Evolutionary conservation across 176 grass and related monocot genomes (phyloP).

Genomic region (Oryza punctata): DNA sequence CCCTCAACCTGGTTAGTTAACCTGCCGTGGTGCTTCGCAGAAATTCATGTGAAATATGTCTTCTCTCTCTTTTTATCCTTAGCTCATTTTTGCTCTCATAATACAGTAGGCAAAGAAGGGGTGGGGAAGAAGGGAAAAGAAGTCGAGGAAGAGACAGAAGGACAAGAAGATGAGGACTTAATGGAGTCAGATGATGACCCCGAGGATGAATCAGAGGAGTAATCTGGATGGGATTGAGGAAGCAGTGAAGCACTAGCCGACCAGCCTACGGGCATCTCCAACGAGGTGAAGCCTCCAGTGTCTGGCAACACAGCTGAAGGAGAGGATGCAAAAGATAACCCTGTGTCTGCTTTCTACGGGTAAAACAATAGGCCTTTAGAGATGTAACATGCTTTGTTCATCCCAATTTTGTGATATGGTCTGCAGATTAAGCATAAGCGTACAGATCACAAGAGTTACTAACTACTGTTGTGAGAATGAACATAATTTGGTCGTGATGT

Average conservation of each 20-base stretch:
- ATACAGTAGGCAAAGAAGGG: constrained; percentile 25
- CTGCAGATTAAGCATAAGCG: neutral
- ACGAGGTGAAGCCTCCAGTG: neutral
- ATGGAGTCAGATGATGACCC: constrained; percentile 12
- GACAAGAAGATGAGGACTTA: neutral
- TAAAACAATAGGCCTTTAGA: neutral
- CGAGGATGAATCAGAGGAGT: constrained; percentile 13
- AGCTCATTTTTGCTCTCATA: neutral
- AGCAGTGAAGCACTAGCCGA: neutral
- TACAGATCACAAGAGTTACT: neutral
- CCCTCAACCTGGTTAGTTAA: constrained; percentile 60
- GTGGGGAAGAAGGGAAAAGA: constrained; percentile 7
- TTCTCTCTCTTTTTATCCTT: neutral
- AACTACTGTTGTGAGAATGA: neutral
- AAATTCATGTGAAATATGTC: neutral
- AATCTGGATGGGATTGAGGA: neutral
- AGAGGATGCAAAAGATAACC: neutral
- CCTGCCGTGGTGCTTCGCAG: neutral
- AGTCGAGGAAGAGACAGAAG: constrained; percentile 27
- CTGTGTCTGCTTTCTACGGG: neutral
- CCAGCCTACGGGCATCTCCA: neutral
- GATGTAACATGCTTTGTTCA: constrained; percentile 10
- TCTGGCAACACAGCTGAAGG: neutral
- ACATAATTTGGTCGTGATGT: neutral
- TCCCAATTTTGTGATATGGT: constrained; percentile 12